phyloP scores from a whole-genome alignment of 1,284 basidiomycete species.

The Boletus sp. region DNA sequence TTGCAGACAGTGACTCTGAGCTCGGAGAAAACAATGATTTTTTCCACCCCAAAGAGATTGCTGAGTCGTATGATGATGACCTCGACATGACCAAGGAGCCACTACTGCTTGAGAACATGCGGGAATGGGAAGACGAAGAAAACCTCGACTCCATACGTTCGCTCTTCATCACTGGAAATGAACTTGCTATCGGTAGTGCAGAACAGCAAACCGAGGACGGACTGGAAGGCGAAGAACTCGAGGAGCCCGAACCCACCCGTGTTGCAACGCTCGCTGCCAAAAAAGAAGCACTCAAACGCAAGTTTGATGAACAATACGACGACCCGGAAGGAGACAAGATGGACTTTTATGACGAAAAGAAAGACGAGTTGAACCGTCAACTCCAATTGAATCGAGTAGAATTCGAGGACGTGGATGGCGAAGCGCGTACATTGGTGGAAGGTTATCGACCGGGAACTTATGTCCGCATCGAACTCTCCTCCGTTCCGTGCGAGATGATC shows the following conservation, averaged over 20 bases:
- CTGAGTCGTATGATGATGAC: slow-evolving; percentile 46
- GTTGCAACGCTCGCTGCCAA: slow-evolving; percentile 72
- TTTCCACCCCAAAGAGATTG: slow-evolving; percentile 56
- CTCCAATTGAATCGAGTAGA: slow-evolving; percentile 83
- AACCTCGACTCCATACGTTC: slow-evolving; percentile 83
- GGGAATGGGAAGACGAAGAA: slow-evolving; percentile 81
- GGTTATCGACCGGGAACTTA: slow-evolving; percentile 92
- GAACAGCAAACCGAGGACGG: slow-evolving; percentile 40
- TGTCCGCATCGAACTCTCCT: slow-evolving; percentile 83
- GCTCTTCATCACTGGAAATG: slow-evolving; percentile 86
- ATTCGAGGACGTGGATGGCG: slow-evolving; percentile 78
- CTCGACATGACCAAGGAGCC: slow-evolving; percentile 71
- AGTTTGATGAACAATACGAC: slow-evolving; percentile 97
- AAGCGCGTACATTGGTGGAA: slow-evolving; percentile 81
- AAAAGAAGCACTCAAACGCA: slow-evolving; percentile 89
- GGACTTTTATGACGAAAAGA: slow-evolving; percentile 90
- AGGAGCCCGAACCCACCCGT: slow-evolving; percentile 38
- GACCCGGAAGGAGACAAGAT: slow-evolving; percentile 74
- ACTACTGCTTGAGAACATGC: slow-evolving; percentile 48
- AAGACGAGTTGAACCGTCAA: slow-evolving; percentile 87
- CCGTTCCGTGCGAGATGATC: slow-evolving; percentile 89
- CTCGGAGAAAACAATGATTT: slow-evolving; percentile 66
- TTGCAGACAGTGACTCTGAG: slow-evolving; percentile 80
- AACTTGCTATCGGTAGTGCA: slow-evolving; percentile 30
- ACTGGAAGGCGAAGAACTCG: slow-evolving; percentile 40